Evolutionary conservation across 2,329 filamentous ascomycete genomes (phyloP).

Genomic region (Cladosporium sp.): DNA sequence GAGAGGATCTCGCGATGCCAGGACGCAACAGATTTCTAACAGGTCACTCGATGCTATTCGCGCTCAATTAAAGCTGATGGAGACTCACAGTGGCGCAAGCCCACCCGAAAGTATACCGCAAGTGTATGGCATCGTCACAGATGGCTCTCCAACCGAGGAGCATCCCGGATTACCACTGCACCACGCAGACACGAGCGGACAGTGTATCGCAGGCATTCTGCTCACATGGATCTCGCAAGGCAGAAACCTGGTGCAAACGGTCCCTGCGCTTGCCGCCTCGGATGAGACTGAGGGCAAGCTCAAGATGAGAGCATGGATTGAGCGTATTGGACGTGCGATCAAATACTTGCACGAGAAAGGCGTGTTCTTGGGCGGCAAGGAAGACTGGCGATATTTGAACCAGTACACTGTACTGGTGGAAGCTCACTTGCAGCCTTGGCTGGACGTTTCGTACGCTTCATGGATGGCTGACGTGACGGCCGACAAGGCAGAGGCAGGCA

Average conservation of each 20-base stretch:
- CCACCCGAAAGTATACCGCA: neutral
- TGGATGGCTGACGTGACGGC: neutral
- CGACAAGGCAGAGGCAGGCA: neutral
- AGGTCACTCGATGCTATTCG: neutral
- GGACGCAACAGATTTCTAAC: neutral
- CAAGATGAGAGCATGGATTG: neutral
- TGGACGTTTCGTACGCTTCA: neutral
- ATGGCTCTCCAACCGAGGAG: neutral
- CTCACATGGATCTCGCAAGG: slow-evolving; percentile 6
- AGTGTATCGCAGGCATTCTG: neutral
- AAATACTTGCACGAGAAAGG: neutral
- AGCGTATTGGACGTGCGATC: neutral
- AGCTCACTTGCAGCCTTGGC: neutral
- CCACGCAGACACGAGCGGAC: neutral
- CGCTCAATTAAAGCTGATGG: neutral
- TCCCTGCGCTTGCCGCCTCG: neutral
- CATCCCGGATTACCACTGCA: neutral
- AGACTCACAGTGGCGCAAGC: neutral
- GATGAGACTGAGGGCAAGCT: neutral
- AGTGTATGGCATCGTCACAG: neutral
- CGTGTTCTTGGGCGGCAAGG: neutral
- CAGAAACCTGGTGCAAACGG: neutral
- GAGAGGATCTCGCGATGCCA: neutral
- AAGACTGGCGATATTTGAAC: neutral
- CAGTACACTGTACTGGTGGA: neutral